Conservation (phyloP, 2,329 filamentous ascomycete species). For the Neofusicoccum umdonicola region DNA sequence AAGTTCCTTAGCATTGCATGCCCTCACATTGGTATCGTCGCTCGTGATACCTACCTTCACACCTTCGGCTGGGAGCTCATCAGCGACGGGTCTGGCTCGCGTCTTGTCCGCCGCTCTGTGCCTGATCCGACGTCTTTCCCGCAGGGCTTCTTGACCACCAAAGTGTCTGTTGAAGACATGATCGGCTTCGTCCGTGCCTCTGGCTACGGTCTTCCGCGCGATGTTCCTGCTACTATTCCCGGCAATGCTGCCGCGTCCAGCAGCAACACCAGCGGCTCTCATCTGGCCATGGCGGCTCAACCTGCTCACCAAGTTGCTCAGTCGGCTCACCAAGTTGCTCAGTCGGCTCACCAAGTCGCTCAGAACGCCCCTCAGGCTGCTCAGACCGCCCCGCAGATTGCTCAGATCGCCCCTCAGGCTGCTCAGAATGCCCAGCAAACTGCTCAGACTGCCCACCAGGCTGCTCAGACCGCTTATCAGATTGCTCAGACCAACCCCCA, state of each 20-base stretch:
- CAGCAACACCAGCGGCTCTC: background rate
- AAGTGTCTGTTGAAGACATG: constrained; percentile 36
- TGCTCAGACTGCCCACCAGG: background rate
- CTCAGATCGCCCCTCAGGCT: background rate
- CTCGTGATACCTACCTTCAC: constrained; percentile 46
- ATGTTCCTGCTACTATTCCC: background rate
- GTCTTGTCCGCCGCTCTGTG: constrained; percentile 20
- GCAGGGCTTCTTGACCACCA: constrained; percentile 24
- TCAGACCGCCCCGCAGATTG: background rate
- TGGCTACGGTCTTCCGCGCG: background rate
- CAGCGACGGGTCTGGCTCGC: constrained; percentile 23
- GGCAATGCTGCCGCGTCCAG: background rate
- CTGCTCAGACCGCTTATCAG: background rate
- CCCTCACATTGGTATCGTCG: constrained; percentile 48
- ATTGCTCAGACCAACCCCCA: background rate
- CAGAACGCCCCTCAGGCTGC: background rate
- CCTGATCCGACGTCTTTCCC: constrained; percentile 21
- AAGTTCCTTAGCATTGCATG: constrained; percentile 48
- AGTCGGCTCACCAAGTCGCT: background rate
- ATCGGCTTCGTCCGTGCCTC: constrained; percentile 19
- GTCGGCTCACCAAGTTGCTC: background rate
- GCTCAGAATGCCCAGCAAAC: background rate
- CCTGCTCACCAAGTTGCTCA: background rate
- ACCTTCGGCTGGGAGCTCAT: constrained; percentile 46
- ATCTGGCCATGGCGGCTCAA: background rate